Conservation (phyloP, 2,329 filamentous ascomycete species). For the Diaporthe sp. region DNA sequence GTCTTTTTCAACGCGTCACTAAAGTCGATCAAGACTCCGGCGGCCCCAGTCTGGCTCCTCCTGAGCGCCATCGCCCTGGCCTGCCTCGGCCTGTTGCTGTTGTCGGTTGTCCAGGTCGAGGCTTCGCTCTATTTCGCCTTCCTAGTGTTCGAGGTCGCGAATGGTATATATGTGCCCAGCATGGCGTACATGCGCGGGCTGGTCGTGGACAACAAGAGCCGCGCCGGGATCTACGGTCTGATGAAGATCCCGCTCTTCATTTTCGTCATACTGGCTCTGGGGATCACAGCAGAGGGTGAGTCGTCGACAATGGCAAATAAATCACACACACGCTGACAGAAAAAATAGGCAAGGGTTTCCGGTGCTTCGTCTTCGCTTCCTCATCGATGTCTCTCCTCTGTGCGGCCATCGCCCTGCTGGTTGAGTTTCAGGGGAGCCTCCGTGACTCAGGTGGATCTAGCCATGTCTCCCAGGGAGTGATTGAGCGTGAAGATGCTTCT, state of each 20-base stretch:
- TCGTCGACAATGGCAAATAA: background rate
- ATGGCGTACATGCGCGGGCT: conserved; percentile 45
- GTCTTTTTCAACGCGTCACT: conserved; percentile 33
- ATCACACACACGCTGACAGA: background rate
- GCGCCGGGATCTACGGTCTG: conserved; percentile 44
- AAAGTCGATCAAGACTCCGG: background rate
- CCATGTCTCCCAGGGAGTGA: background rate
- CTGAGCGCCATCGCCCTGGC: conserved; percentile 38
- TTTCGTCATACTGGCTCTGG: conserved; percentile 36
- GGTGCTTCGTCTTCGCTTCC: conserved; percentile 29
- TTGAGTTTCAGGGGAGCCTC: conserved; percentile 23
- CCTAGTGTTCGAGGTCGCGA: conserved; percentile 46
- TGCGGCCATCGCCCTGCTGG: conserved; percentile 15
- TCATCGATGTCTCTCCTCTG: conserved; percentile 29
- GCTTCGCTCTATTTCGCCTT: conserved; percentile 41
- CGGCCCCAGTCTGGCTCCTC: conserved; percentile 38
- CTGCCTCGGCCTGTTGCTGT: conserved; percentile 39
- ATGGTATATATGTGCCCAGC: conserved; percentile 47
- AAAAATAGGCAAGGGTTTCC: conserved; percentile 27
- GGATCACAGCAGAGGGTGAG: conserved; percentile 35
- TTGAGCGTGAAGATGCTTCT: background rate
- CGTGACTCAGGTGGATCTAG: background rate
- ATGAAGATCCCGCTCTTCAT: conserved; percentile 38
- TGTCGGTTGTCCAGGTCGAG: conserved; percentile 39
- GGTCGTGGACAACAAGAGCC: conserved; percentile 42